Evolutionary conservation across 2,329 filamentous ascomycete genomes (phyloP).

Genomic region (Colletotrichum tanaceti): DNA sequence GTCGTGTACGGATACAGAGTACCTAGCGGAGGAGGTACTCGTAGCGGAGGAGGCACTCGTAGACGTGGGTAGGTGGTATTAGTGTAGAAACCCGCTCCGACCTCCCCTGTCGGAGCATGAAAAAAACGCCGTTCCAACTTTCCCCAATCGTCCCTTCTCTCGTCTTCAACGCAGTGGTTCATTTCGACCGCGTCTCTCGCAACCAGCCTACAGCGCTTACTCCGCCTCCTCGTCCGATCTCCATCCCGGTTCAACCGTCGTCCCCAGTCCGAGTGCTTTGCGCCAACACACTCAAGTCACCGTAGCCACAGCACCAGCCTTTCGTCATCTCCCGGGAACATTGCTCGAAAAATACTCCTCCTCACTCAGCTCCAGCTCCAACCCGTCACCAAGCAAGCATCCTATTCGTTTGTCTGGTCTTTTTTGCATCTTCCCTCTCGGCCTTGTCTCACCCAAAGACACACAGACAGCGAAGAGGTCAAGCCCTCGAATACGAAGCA

Average conservation of each 20-base stretch:
- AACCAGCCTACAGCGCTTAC: background rate
- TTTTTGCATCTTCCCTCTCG: slow-evolving; percentile 28
- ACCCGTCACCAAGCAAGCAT: slow-evolving; percentile 4
- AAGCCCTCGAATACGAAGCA: slow-evolving; percentile 5
- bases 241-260: slow-evolving; percentile 24
- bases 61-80: too few relatives aligned
- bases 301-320: background rate
- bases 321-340: slow-evolving; percentile 31
- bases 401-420: background rate
- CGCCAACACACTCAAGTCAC: slow-evolving; percentile 16
- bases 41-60: too few relatives aligned
- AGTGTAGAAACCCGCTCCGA: slow-evolving; percentile 28
- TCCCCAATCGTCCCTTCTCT: slow-evolving; percentile 5
- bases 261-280: slow-evolving; percentile 13
- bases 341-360: slow-evolving; percentile 10
- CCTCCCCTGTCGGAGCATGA: slow-evolving; percentile 34
- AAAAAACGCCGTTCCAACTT: slow-evolving; percentile 25
- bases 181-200: too few relatives aligned
- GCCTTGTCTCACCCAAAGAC: slow-evolving; percentile 32
- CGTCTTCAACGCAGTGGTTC: background rate
- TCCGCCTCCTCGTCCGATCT: background rate
- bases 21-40: too few relatives aligned
- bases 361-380: slow-evolving; percentile 4
- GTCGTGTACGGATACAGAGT: background rate
- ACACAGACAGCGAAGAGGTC: slow-evolving; percentile 32